Conservation (phyloP, 345 rosid species). For the Populus ilicifolia region DNA sequence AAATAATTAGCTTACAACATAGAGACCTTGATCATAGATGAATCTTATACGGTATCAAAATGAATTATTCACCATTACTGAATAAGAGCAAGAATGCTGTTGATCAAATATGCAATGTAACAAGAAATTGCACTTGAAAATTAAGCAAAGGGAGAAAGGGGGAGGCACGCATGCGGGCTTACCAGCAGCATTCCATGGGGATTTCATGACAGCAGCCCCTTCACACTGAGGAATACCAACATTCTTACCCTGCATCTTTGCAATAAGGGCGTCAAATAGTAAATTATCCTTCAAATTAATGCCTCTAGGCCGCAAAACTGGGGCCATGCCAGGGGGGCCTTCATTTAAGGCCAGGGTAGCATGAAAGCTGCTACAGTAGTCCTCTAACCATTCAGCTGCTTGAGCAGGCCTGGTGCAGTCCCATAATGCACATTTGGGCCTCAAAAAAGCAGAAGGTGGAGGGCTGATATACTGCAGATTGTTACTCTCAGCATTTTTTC, state of each 20-base stretch:
- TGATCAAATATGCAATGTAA: not conserved
- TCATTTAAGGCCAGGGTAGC: slow-evolving; percentile 57
- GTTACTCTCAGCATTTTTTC: slow-evolving; percentile 26
- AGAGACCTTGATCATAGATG: not conserved
- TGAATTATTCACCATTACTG: not conserved
- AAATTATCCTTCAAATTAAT: slow-evolving; percentile 69
- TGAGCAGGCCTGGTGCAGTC: slow-evolving; percentile 88
- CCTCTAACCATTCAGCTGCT: slow-evolving; percentile 47
- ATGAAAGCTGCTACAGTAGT: slow-evolving; percentile 78
- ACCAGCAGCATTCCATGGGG: slow-evolving; percentile 89
- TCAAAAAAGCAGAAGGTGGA: slow-evolving; percentile 76
- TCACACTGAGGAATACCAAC: slow-evolving; percentile 89
- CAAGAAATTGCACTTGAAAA: not conserved
- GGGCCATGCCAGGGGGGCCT: slow-evolving; percentile 55
- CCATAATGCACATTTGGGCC: slow-evolving; percentile 89
- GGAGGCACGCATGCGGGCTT: slow-evolving; percentile 7
- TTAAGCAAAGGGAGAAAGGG: not conserved
- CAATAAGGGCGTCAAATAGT: slow-evolving; percentile 53
- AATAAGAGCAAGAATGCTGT: not conserved
- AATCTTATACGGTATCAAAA: not conserved
- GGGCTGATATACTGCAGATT: slow-evolving; percentile 44
- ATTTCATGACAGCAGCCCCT: slow-evolving; percentile 76
- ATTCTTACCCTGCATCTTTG: slow-evolving; percentile 63
- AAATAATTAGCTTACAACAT: not conserved
- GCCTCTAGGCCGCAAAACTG: slow-evolving; percentile 73